These are phyloP conservation scores for Neurospora sp. DNA, from an alignment of 2,329 filamentous ascomycete species.

Conservation along the genomic window DNA sequence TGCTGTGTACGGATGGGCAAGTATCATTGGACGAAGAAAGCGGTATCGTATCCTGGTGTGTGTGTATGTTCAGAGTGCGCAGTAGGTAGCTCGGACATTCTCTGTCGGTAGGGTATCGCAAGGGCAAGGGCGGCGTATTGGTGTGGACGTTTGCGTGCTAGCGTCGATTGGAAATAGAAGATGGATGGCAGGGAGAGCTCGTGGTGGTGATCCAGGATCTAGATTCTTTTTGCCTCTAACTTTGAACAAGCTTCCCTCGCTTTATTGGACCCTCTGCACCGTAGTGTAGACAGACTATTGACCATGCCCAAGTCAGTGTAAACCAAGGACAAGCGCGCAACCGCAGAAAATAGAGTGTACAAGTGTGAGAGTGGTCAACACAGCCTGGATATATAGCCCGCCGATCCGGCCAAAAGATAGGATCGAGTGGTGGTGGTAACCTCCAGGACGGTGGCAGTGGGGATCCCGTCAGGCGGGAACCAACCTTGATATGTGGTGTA, in stretches of 20 bases:
- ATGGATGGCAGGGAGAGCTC: background rate
- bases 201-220: background rate
- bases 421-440: background rate
- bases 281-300: background rate
- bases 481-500: background rate
- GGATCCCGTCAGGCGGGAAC: background rate
- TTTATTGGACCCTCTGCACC: background rate
- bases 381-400: background rate
- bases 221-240: background rate
- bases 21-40: background rate
- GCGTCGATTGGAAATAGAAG: background rate
- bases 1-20: background rate
- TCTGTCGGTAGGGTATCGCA: conserved; percentile 6
- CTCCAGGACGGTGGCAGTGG: background rate
- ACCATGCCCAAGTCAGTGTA: background rate
- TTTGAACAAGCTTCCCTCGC: background rate
- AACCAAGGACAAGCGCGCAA: background rate
- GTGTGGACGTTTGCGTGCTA: background rate
- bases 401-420: background rate
- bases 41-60: background rate
- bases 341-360: background rate
- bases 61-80: background rate
- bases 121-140: background rate
- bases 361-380: background rate
- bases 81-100: background rate